phyloP scores from a whole-genome alignment of 257 asterid species.

The Perilla frutescens region DNA sequence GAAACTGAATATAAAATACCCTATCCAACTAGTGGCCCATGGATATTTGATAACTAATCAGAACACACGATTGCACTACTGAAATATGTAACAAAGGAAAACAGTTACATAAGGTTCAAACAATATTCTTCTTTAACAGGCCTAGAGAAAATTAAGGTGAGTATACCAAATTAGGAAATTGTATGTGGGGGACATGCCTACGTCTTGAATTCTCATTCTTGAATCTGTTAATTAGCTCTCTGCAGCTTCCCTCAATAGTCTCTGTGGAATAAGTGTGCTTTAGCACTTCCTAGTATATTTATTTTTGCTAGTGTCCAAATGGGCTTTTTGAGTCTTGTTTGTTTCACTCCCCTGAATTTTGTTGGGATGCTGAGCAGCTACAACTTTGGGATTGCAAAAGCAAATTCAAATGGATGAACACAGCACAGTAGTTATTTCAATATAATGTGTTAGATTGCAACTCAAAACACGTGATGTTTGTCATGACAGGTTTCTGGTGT shows the following conservation, averaged over 20 bases:
- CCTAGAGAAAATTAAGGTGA: neutral
- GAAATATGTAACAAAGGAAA: too few relatives aligned
- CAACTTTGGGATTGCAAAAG: neutral
- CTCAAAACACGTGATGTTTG: neutral
- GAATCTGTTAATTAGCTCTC: neutral
- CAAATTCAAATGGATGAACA: neutral
- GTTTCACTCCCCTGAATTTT: neutral
- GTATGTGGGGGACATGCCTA: neutral
- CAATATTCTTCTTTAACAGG: too few relatives aligned
- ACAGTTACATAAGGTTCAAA: too few relatives aligned
- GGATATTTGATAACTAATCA: too few relatives aligned
- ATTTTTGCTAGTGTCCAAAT: neutral
- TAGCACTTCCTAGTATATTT: neutral
- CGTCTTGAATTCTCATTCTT: neutral
- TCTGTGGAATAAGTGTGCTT: neutral
- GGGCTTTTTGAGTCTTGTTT: neutral
- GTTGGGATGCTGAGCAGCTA: neutral
- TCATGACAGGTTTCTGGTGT: neutral
- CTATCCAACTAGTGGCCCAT: too few relatives aligned
- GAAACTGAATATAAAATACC: too few relatives aligned
- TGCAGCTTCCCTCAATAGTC: neutral
- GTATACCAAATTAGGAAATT: neutral
- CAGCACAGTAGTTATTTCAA: neutral
- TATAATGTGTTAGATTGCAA: neutral
- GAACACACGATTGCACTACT: too few relatives aligned